Percentiles rank a stretch among this genome's conserved stretches.
Conservation (phyloP, 208 protist genomes). For the Trichomonas tenax region DNA sequence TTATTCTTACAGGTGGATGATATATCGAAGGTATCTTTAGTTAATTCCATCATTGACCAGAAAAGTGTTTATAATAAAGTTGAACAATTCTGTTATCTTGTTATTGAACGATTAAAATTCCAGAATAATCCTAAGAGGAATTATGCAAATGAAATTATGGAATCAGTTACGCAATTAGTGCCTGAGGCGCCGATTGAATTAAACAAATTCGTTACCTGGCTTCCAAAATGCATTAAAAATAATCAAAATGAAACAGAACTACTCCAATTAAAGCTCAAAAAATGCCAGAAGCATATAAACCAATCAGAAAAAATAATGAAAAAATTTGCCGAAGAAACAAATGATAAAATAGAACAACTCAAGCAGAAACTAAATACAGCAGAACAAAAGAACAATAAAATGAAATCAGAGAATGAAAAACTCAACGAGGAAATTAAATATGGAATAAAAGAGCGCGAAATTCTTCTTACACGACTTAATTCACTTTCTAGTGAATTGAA, state of each 20-base stretch:
- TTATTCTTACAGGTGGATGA: neutral
- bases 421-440: neutral
- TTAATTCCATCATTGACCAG: neutral
- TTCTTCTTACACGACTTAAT: neutral
- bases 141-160: neutral
- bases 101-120: neutral
- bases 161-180: neutral
- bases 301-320: neutral
- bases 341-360: neutral
- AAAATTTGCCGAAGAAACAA: neutral
- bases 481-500: neutral
- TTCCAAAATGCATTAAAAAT: neutral
- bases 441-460: neutral
- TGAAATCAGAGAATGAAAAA: neutral
- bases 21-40: neutral
- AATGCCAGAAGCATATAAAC: neutral
- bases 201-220: neutral
- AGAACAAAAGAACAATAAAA: neutral
- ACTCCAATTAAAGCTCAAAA: neutral
- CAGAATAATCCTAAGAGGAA: neutral
- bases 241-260: neutral
- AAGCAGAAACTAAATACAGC: neutral
- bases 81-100: neutral
- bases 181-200: neutral
- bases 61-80: neutral